Base-by-base conservation (phyloP, 2,329 filamentous ascomycete species). In the Penicillium expansum region DNA sequence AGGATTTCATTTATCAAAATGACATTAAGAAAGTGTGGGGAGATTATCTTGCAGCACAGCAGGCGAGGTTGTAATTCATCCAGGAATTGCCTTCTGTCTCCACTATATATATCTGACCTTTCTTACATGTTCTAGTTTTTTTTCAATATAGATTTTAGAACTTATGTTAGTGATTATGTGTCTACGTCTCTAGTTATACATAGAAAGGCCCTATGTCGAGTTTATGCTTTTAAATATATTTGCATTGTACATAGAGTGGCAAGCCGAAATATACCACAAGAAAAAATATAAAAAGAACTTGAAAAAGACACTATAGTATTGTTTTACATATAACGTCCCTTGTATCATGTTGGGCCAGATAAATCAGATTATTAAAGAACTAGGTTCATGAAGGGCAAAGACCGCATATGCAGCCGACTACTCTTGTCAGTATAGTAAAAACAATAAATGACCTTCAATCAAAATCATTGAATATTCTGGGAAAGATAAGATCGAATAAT, bases 391-490 rank as follows among this genome's bases (percentile, higher is more conserved):
- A 16, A 24, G 22, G 14, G 10, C 5, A 16, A 2, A 42, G 22
- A 3, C 16, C 4, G 4, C 20, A 42, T 24, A 5, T 10, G 7
- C 13, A 7, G 7, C 16, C 20, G 9, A 41, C 3, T 9, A n/a
- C 9, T n/a, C 8, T 42, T 16, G 14, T 16, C 22, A 27, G 5
- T 16, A n/a, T 22, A 4, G 8, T 4, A 47, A 33, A 47, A 5
- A 47, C 2, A 24, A 79, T 1, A 71, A 75, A 22, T 29, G 80
- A 84, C 58, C 75, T 86, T 57, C 79, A 80, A 0, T 84, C 79
- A 35, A 51, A 67, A 14, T 85, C 86, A 64, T 86, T 86, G 63
- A 73, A 75, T 32, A 75, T 86, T 0, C 63, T 86, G 1, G 82
- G 83, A 11, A 86, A 82, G 20, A 72, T 77, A 60, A 13, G 6